Evolutionary conservation across 371 early-diverging fungal species (phyloP).

Genomic region (Syncephalastrum monosporum): DNA sequence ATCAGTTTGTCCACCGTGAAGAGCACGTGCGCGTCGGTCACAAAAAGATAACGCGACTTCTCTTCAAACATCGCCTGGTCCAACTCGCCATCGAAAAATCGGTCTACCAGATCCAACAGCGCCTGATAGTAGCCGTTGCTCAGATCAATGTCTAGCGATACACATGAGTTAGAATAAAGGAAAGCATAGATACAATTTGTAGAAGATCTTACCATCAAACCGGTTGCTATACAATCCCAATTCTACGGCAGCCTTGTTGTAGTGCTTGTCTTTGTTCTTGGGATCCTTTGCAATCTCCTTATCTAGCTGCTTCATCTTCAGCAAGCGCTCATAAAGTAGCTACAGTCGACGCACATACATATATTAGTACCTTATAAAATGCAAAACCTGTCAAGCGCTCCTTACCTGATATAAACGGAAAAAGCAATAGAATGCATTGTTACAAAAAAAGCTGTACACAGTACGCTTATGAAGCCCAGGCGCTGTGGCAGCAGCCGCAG

Average conservation of each 20-base stretch:
- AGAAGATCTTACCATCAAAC: slow-evolving; percentile 41
- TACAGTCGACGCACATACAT: slow-evolving; percentile 24
- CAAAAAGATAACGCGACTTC: slow-evolving; percentile 78
- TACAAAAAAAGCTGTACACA: slow-evolving; percentile 66
- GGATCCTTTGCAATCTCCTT: slow-evolving; percentile 57
- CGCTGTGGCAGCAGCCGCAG: slow-evolving; percentile 54
- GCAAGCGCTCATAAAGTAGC: slow-evolving; percentile 79
- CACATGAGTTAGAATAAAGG: not conserved
- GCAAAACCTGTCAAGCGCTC: not conserved
- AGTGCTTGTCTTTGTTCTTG: slow-evolving; percentile 49
- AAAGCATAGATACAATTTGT: not conserved
- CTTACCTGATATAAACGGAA: slow-evolving; percentile 83
- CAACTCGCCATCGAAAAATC: slow-evolving; percentile 80
- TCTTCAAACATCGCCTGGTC: slow-evolving; percentile 93
- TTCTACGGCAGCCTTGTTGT: slow-evolving; percentile 76
- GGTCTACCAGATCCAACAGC: slow-evolving; percentile 73
- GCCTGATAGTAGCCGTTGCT: slow-evolving; percentile 71
- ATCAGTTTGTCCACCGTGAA: slow-evolving; percentile 89
- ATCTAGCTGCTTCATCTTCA: slow-evolving; percentile 75
- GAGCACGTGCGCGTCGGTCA: slow-evolving; percentile 81
- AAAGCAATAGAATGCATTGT: slow-evolving; percentile 83
- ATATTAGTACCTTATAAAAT: not conserved
- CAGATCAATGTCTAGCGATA: slow-evolving; percentile 43
- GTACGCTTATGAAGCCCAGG: slow-evolving; percentile 35
- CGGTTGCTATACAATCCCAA: slow-evolving; percentile 73